A percentile compares a stretch with the other conserved stretches of the same genome.
Conservation (phyloP, 2,329 filamentous ascomycete genomes). For the Raffaelea deltoideospora region DNA sequence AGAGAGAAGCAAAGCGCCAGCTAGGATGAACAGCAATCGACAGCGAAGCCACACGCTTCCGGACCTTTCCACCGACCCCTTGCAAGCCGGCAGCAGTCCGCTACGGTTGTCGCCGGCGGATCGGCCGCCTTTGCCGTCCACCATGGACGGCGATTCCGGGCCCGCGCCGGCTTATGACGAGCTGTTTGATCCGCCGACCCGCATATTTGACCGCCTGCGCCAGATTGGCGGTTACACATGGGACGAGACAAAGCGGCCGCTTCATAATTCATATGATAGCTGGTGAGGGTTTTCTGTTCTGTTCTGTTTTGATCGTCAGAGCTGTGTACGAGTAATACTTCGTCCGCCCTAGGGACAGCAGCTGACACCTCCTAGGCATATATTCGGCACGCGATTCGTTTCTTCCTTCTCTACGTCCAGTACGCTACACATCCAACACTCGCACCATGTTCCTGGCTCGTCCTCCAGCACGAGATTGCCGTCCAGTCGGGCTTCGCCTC, state of each 20-base stretch:
- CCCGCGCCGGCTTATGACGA: slow-evolving; percentile 39
- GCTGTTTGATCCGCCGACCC: slow-evolving; percentile 46
- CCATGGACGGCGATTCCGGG: slow-evolving; percentile 30
- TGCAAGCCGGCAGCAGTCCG: too few relatives aligned
- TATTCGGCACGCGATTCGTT: slow-evolving; percentile 46
- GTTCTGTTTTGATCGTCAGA: too few relatives aligned
- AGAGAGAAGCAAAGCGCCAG: too few relatives aligned
- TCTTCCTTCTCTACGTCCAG: slow-evolving; percentile 32
- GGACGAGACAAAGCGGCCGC: slow-evolving; percentile 47
- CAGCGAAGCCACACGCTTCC: too few relatives aligned
- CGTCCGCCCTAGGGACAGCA: neutral
- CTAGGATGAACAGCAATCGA: too few relatives aligned
- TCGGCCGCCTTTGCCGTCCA: slow-evolving; percentile 10
- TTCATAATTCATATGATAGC: slow-evolving; percentile 68
- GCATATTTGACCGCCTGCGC: slow-evolving; percentile 57
- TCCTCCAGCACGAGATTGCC: slow-evolving; percentile 25
- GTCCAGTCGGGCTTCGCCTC: slow-evolving; percentile 26
- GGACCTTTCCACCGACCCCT: too few relatives aligned
- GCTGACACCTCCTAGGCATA: slow-evolving; percentile 36
- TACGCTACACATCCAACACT: slow-evolving; percentile 6
- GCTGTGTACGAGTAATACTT: too few relatives aligned
- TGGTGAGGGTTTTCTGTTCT: slow-evolving; percentile 43
- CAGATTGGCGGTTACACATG: slow-evolving; percentile 63
- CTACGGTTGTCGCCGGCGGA: too few relatives aligned
- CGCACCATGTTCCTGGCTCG: slow-evolving; percentile 27